Base-by-base conservation (phyloP, 2,329 filamentous ascomycete genomes). In the Dissoconium aciculare region DNA sequence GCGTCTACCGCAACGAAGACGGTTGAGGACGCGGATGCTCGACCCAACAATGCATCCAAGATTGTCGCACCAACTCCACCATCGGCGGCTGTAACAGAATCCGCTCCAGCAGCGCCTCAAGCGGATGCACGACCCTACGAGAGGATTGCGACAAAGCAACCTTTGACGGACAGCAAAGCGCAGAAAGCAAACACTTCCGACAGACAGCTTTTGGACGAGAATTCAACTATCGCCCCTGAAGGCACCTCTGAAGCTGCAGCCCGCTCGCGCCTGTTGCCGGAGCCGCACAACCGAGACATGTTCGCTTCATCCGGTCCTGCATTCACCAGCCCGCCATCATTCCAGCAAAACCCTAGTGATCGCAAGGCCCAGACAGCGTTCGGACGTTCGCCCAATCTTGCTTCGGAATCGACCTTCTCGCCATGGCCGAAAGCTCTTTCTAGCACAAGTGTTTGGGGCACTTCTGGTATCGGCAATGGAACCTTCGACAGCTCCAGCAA, bases 401-500 rank as follows among this genome's bases (percentile, higher is more conserved):
- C 31, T 33, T 43, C 35, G 29, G 45, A 49, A 29, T 33, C 38
- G 3, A 45, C 40, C 26, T 37, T 43, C 24, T 36, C 45, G 8
- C 42, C 45, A 25, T 52, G 47, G 49, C 43, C 47, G 8, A 44
- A 45, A 24, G 27, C 63, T 62, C 40, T 59, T 8, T 52, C 62
- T 47, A 57, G 31, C 9, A 62, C 67, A 28, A 81, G 77, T 47
- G 75, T 84, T 11, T 85, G 79, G 79, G 78, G 74, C 11, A 74
- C 80, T 41, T 67, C 74, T 32, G 74, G 71, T 8, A 71, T 85
- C 12, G 79, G 79, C 3, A 85, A 85, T 50, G 79, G 79, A 26
- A 82, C 78, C 0, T 85, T 85, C 46, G 72, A 69, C 34, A 45
- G 40, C 26, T 30, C 40, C 11, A 44, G 40, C 27, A 36, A 32